A percentile compares a stretch with the other conserved stretches of the same genome.
Evolutionary conservation across 164 flowering plant genomes (phyloP).

Genomic region (Piper betle): DNA sequence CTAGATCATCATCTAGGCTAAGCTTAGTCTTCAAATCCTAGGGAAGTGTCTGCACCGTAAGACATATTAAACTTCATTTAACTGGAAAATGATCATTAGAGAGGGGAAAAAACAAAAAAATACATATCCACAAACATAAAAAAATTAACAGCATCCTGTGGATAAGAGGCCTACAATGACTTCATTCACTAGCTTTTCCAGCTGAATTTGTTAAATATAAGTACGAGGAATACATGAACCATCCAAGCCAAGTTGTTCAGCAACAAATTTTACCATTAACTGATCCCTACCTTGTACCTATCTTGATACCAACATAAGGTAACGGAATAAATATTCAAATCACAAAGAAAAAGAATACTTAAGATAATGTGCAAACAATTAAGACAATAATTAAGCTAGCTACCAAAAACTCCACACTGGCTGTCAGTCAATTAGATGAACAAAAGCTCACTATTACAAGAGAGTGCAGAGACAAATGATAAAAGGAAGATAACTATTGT

Average conservation of each 20-base stretch:
- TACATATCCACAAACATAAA: background rate
- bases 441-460: too few species aligned
- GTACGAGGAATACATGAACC: conserved; percentile 89
- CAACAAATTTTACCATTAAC: conserved; percentile 37
- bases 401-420: too few species aligned
- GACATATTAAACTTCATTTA: background rate
- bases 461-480: too few species aligned
- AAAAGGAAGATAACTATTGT: too few species aligned
- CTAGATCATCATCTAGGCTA: conserved; percentile 76
- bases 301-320: conserved; percentile 8
- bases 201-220: conserved; percentile 93
- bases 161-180: conserved; percentile 51
- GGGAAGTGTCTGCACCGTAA: conserved; percentile 59
- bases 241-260: conserved; percentile 74
- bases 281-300: conserved; percentile 98
- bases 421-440: too few species aligned
- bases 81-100: conserved; percentile 5
- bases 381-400: too few species aligned
- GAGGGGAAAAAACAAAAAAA: conserved; percentile 8
- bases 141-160: background rate
- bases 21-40: conserved; percentile 90
- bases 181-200: conserved; percentile 90
- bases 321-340: background rate
- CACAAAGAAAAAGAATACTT: too few species aligned
- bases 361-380: too few species aligned